phyloP scores from a whole-genome alignment of 352 stramenopile genomes.

The Pythium monospermum region DNA sequence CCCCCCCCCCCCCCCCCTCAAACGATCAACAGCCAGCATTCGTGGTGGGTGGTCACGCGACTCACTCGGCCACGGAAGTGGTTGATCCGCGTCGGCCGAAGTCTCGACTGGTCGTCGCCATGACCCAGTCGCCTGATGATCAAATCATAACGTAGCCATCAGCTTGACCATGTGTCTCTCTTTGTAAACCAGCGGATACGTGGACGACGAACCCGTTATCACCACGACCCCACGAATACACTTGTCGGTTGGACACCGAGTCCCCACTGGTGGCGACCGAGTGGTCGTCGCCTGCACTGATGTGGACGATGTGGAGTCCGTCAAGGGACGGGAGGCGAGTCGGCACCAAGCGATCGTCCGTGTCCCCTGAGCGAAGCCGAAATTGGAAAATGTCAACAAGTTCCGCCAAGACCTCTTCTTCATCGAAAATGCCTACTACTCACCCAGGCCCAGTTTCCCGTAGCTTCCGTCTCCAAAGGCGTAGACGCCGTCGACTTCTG shows the following conservation, averaged over 20 bases:
- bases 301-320: constrained; percentile 44
- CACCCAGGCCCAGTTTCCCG: constrained; percentile 62
- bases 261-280: constrained; percentile 61
- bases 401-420: background rate
- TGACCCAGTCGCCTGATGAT: constrained; percentile 53
- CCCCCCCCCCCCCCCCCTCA: background rate
- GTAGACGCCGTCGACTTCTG: constrained; percentile 60
- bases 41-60: background rate
- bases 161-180: background rate
- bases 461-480: constrained; percentile 58
- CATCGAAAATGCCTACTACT: constrained; percentile 5
- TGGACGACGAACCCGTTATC: constrained; percentile 37
- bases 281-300: constrained; percentile 64
- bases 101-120: constrained; percentile 39
- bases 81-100: constrained; percentile 67
- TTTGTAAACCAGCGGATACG: too few species aligned
- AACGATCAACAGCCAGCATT: too few species aligned
- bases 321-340: constrained; percentile 38
- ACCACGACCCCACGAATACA: constrained; percentile 75
- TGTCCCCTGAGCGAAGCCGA: constrained; percentile 31
- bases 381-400: background rate
- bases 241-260: constrained; percentile 61
- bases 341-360: constrained; percentile 30
- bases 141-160: background rate
- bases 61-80: constrained; percentile 58